Conservation (phyloP, 2,329 filamentous ascomycete genomes). For the Colletotrichum sp. region DNA sequence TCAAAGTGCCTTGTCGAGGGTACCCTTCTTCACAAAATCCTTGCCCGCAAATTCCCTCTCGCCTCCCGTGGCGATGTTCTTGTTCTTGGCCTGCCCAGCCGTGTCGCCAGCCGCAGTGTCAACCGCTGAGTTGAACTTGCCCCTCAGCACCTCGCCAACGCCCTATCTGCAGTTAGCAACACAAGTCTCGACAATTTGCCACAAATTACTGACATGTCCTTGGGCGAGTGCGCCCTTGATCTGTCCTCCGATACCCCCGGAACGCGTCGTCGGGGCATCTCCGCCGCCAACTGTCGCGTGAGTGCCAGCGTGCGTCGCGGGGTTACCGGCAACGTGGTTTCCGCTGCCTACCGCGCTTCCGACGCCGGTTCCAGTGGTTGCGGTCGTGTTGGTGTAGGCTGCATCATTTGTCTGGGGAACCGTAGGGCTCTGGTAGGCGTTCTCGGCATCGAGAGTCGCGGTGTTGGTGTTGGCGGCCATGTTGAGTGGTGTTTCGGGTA, state of each 20-base stretch:
- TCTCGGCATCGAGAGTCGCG: not conserved
- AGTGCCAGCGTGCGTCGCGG: not conserved
- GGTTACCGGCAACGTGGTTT: not conserved
- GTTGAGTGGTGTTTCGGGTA: not conserved
- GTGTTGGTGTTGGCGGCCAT: conserved; percentile 14
- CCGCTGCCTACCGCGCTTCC: not conserved
- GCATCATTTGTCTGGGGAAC: not conserved
- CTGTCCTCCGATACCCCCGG: not conserved
- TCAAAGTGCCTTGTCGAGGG: conserved; percentile 14
- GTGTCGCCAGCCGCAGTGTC: conserved; percentile 35
- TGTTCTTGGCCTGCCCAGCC: conserved; percentile 37
- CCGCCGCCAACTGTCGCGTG: not conserved
- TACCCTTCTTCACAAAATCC: conserved; percentile 18
- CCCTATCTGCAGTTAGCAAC: not conserved
- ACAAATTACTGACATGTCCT: conserved; percentile 1
- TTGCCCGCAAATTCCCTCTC: conserved; percentile 21
- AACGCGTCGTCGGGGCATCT: conserved; percentile 13
- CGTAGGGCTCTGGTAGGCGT: not conserved
- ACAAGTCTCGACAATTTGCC: too few species aligned
- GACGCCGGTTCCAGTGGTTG: not conserved
- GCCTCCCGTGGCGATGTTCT: conserved; percentile 17
- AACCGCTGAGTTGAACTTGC: conserved; percentile 38
- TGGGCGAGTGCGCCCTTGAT: conserved; percentile 22
- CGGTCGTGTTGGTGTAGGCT: not conserved
- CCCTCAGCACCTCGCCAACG: conserved; percentile 18